phyloP scores from a whole-genome alignment of 1,284 basidiomycete genomes.

The Ceratobasidium sp. region DNA sequence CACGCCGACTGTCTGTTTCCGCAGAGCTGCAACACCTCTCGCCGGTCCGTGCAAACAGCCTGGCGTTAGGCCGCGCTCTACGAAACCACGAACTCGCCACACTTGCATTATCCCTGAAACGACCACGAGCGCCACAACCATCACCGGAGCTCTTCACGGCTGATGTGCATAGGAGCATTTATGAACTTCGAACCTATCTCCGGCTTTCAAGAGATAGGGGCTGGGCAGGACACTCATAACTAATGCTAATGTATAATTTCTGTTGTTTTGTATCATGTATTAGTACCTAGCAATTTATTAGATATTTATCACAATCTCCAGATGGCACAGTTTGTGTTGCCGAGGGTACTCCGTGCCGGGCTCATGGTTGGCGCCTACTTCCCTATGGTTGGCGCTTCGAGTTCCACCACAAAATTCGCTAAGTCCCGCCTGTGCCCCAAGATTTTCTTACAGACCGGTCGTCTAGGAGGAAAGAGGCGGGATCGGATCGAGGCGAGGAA shows the following conservation, averaged over 20 bases:
- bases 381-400: not conserved
- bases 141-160: not conserved
- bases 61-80: not conserved
- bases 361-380: too few species aligned
- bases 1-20: not conserved
- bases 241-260: not conserved
- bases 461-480: not conserved
- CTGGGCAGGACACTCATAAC: not conserved
- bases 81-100: too few species aligned
- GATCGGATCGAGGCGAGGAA: not conserved
- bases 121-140: not conserved
- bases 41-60: not conserved
- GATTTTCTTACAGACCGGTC: not conserved
- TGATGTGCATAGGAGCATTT: not conserved
- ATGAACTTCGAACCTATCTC: not conserved
- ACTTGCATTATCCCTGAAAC: not conserved
- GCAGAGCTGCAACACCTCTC: not conserved
- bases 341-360: not conserved
- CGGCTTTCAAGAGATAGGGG: not conserved
- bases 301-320: not conserved
- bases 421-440: slow-evolving; percentile 7
- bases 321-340: not conserved
- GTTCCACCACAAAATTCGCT: not conserved
- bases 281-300: not conserved
- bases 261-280: not conserved